Base-by-base conservation (phyloP, 768 basidiomycete species). In the Suillus occidentalis region DNA sequence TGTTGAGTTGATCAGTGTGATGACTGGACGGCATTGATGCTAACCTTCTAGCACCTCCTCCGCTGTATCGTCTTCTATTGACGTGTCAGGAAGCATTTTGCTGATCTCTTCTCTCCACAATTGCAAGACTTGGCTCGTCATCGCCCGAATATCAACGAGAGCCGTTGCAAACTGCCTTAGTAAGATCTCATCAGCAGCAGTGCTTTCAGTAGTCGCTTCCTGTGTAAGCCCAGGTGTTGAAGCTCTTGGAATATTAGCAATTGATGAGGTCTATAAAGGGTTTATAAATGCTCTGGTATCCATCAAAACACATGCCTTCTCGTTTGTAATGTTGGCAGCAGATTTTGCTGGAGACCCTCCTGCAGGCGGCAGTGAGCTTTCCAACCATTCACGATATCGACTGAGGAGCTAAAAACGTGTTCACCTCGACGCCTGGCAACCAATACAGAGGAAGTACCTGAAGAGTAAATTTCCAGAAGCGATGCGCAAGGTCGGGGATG, bases 381-480 rank as follows among this genome's bases (percentile, higher is more conserved):
- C 84, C n/a, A 98, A 76, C 92, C 94, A 97, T 39, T 83, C 84
- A 63, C 79, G 85, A 72, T 93, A 95, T 62, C 95, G 84, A 69
- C 88, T 90, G 60, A 96, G 70, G 65, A 97, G 87, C 94, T 96
- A 64, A 40, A 55, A 39, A 34, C 66, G 42, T 45, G 62, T 62
- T 61, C 66, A 40, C 49, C 22, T 34, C 53, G 34, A 53, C 18
- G 43, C 64, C 36, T 37, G 37, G 42, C 14, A 6, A 63, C 62
- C 37, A 45, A 42, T 49, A 61, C 25, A 36, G 42, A 59, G 42
- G 59, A 47, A 25, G 50, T 58, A 94, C 95, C 86, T 99, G 97
- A 34, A 99, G 78, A 7, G 90, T 92, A 64, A 99, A 78, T 71
- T 85, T 87, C 97, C 97, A 99, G 75, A 99, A 99, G 59, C 91